Percentiles rank a stretch among this genome's conserved stretches.
Conservation (phyloP, 768 basidiomycete species). For the Tulasnella sp. region DNA sequence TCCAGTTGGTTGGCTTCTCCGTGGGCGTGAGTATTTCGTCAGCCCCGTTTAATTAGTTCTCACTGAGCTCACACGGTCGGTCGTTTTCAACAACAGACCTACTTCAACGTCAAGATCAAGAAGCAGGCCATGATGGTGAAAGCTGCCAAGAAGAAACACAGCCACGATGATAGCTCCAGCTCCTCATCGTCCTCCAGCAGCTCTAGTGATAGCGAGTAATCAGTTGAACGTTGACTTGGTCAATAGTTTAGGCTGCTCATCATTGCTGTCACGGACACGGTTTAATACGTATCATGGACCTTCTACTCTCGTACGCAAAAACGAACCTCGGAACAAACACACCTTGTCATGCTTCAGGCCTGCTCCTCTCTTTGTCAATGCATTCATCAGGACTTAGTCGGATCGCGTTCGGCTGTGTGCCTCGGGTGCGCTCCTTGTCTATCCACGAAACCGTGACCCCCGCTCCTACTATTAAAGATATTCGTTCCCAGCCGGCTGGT, state of each 20-base stretch:
- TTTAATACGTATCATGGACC: neutral
- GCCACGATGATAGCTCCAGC: neutral
- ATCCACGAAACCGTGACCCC: too few relatives aligned
- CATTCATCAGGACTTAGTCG: neutral
- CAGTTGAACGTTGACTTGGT: neutral
- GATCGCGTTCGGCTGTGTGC: neutral
- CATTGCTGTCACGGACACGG: neutral
- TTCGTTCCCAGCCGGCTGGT: too few relatives aligned
- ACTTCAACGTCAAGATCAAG: constrained; percentile 69
- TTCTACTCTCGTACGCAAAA: neutral
- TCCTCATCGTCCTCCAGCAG: neutral
- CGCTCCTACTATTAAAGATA: too few relatives aligned
- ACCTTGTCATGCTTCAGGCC: neutral
- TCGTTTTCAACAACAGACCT: constrained; percentile 39
- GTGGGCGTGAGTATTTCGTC: constrained; percentile 51
- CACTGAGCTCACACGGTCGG: constrained; percentile 16
- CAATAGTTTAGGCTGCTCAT: neutral
- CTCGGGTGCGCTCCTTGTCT: neutral
- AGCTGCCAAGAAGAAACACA: constrained; percentile 9
- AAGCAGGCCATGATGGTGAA: constrained; percentile 29
- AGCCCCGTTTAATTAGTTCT: neutral
- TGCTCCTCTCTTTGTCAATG: neutral
- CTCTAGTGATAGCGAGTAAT: neutral
- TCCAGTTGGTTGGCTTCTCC: constrained; percentile 67
- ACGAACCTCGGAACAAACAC: neutral